These are phyloP conservation scores for Tephrocybe sp. DNA, from an alignment of 768 basidiomycete species.

Conservation along the genomic window DNA sequence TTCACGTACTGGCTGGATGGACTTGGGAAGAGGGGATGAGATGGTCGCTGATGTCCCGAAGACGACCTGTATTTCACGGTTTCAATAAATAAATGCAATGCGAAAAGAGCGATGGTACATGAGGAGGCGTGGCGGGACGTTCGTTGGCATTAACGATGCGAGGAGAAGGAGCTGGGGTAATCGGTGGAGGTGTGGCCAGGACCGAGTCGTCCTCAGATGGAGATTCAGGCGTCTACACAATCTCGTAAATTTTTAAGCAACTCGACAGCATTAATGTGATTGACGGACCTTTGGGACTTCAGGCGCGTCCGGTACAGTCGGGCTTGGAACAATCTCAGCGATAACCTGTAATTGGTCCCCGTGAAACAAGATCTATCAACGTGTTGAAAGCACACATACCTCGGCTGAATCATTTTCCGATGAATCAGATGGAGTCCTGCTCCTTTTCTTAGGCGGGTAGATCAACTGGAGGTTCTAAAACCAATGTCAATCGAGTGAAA, in stretches of 20 bases:
- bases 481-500: neutral
- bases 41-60: slow-evolving; percentile 16
- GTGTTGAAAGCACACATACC: slow-evolving; percentile 15
- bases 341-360: neutral
- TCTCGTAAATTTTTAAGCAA: neutral
- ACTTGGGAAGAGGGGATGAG: slow-evolving; percentile 15
- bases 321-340: neutral
- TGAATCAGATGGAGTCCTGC: slow-evolving; percentile 45
- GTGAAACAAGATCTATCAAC: neutral
- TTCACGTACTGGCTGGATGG: slow-evolving; percentile 7
- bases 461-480: slow-evolving; percentile 46
- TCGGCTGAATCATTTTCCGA: slow-evolving; percentile 24
- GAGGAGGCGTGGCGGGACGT: slow-evolving; percentile 6
- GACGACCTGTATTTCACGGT: slow-evolving; percentile 6
- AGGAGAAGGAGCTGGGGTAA: slow-evolving; percentile 11
- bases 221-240: neutral
- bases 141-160: slow-evolving; percentile 2
- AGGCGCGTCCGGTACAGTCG: neutral
- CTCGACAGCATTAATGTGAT: neutral
- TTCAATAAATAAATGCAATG: neutral
- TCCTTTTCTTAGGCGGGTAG: slow-evolving; percentile 40
- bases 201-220: neutral
- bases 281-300: neutral
- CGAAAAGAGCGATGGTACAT: slow-evolving; percentile 1
- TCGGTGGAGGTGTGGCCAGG: slow-evolving; percentile 5